Evolutionary conservation across 257 asterid species (phyloP), one percentile per base, ranked within the genome.

Genomic region (Nicotiana undulata): DNA sequence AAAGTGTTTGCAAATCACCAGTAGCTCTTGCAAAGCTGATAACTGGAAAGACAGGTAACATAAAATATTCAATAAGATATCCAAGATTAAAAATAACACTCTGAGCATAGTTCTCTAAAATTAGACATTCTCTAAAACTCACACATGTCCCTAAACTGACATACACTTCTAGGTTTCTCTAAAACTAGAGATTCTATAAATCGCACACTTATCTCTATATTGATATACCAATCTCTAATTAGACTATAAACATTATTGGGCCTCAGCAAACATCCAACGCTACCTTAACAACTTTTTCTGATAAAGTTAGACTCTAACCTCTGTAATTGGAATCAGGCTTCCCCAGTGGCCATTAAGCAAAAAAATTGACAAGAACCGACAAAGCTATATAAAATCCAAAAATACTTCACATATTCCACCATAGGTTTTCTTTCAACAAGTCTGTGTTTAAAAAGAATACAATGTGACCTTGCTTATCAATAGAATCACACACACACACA

Each of bases 1-100:
- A 96, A 86, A 96, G 98, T 40, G 99, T 94, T 81, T 92, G 99
- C 86, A 96, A 83, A 87, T 96, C 99, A 87, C 99, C 99, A 70
- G 99, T 96, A 28, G 93, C 95, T 87, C 91, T 96, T 17, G 99
- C 98, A 82, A 96, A 96, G 90, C 72, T 87, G 79, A 94, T 85
- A 82, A 91, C 99, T 96, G 95, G 28, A 84, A 84, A 76, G 24
- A 9, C 60, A 72, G 34, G 18, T 24, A 46, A 72, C 24, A 20
- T 9, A 70, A 22, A 58, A 70, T 5, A 44, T 22, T 70, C 32
- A 70, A 46, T 13, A 44, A 72, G 4, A 72, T 2, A 24, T 22
- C 18, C 56, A 68, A 68, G 3, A 37, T 16, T 56, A 56, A 59
- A 59, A 9, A 8, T n/a, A 59, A 18, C 22, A 16, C 61, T 16